phyloP scores from a whole-genome alignment of 106 monocot species.

The Platanthera zijinensis region DNA sequence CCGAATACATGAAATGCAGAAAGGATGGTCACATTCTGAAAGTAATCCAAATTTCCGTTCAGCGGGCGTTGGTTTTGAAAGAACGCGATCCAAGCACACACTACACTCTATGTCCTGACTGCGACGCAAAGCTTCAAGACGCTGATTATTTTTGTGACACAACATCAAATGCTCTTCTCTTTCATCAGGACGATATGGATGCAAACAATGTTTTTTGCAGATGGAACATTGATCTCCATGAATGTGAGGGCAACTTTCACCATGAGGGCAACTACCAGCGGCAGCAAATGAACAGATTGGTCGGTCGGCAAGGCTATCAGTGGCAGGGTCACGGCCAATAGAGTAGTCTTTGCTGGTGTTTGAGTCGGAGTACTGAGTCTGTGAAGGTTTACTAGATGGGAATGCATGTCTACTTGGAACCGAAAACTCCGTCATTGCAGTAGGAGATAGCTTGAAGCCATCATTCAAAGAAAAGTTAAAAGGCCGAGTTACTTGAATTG shows the following conservation, averaged over 20 bases:
- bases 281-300: conserved; percentile 98
- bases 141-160: conserved; percentile 65
- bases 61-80: conserved; percentile 74
- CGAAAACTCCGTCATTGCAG: conserved; percentile 12
- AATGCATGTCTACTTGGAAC: conserved; percentile 14
- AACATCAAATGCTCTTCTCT: conserved; percentile 74
- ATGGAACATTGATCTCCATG: conserved; percentile 83
- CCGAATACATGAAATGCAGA: conserved; percentile 90
- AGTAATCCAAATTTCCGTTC: conserved; percentile 97
- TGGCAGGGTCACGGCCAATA: neutral
- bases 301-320: conserved; percentile 32
- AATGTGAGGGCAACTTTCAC: conserved; percentile 63
- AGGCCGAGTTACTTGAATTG: conserved; percentile 18
- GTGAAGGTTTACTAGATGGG: conserved; percentile 25
- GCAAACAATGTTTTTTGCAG: conserved; percentile 84
- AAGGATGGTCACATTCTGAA: conserved; percentile 95
- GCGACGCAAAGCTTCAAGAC: conserved; percentile 61
- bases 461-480: conserved; percentile 12
- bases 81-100: conserved; percentile 87
- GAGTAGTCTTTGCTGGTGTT: conserved; percentile 9
- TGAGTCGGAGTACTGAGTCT: conserved; percentile 22
- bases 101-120: conserved; percentile 98
- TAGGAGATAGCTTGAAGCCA: conserved; percentile 14
- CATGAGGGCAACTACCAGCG: conserved; percentile 77
- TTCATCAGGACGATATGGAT: conserved; percentile 81